Percentiles rank a stretch among this genome's conserved stretches.
These are phyloP conservation scores for Rhizopogon rudus DNA, from an alignment of 768 basidiomycete genomes.

Conservation along the genomic window DNA sequence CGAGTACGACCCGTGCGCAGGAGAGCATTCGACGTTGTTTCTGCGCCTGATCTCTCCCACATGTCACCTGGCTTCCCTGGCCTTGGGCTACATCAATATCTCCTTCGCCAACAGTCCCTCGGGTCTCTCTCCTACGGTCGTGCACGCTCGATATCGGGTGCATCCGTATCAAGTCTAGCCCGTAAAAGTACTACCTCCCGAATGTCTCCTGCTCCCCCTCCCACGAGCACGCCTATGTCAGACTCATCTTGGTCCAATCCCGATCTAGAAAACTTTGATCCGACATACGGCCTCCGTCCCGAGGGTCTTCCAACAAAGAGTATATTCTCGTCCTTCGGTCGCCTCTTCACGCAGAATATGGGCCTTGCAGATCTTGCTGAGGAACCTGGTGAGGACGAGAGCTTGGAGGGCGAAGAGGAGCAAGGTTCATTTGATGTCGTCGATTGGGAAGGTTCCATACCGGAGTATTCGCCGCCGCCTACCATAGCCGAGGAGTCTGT, in stretches of 20 bases:
- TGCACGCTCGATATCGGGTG: conserved; percentile 37
- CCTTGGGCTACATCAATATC: conserved; percentile 19
- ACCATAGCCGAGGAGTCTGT: conserved; percentile 39
- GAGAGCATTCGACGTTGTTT: conserved; percentile 32
- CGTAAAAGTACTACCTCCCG: conserved; percentile 20
- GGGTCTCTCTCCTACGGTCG: conserved; percentile 16
- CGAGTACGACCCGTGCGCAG: conserved; percentile 33
- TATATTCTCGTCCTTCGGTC: conserved; percentile 73
- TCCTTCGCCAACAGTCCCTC: conserved; percentile 19
- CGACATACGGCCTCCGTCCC: conserved; percentile 92
- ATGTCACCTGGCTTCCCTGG: conserved; percentile 13
- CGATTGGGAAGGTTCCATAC: conserved; percentile 63
- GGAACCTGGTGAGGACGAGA: conserved; percentile 43
- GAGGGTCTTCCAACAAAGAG: conserved; percentile 86
- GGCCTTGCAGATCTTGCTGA: conserved; percentile 81
- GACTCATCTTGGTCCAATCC: conserved; percentile 28
- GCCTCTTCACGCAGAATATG: conserved; percentile 61
- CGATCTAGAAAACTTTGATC: conserved; percentile 84
- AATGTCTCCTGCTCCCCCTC: conserved; percentile 12
- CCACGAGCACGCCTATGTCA: conserved; percentile 13
- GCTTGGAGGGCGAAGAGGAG: conserved; percentile 37
- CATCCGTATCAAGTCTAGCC: conserved; percentile 32
- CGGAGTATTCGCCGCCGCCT: conserved; percentile 40
- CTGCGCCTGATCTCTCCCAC: conserved; percentile 36
- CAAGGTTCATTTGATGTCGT: conserved; percentile 53